phyloP scores from a whole-genome alignment of 495 filamentous ascomycete genomes.

The Talaromyces adpressus region DNA sequence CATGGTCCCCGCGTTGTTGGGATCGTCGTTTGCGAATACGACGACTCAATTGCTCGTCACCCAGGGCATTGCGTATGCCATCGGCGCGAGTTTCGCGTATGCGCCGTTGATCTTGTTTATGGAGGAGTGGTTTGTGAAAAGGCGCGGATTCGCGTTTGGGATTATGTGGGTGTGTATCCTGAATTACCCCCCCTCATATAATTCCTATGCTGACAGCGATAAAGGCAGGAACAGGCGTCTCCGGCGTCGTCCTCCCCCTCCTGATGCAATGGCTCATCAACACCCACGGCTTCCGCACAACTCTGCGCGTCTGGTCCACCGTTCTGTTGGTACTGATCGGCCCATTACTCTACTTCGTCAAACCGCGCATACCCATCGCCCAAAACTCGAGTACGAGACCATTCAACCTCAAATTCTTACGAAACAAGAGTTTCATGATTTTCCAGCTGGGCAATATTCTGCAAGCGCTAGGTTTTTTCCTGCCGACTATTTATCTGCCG shows the following conservation, averaged over 20 bases:
- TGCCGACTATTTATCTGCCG: conserved; percentile 54
- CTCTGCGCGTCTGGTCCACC: conserved; percentile 40
- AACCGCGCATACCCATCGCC: conserved; percentile 45
- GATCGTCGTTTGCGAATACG: neutral
- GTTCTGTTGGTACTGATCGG: conserved; percentile 36
- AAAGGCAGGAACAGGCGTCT: conserved; percentile 34
- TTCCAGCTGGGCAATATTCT: conserved; percentile 48
- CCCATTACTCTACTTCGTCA: conserved; percentile 50
- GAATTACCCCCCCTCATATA: neutral
- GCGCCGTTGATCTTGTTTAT: conserved; percentile 40
- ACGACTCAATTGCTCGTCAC: conserved; percentile 20
- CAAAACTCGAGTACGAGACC: conserved; percentile 10
- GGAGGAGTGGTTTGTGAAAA: conserved; percentile 47
- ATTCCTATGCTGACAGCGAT: neutral
- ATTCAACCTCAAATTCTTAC: conserved; percentile 38
- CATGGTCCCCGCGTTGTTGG: conserved; percentile 13
- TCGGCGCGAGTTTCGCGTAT: conserved; percentile 40
- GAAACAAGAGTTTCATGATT: conserved; percentile 36
- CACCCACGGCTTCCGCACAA: conserved; percentile 44
- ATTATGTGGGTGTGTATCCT: conserved; percentile 33
- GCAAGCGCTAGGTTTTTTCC: conserved; percentile 53
- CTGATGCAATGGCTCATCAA: conserved; percentile 43
- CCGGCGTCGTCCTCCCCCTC: conserved; percentile 40
- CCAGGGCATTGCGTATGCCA: conserved; percentile 43
- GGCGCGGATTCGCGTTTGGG: conserved; percentile 43